Base-by-base conservation (phyloP, 1,139 yeast genomes). In the Lodderomyces parapsilosis region DNA sequence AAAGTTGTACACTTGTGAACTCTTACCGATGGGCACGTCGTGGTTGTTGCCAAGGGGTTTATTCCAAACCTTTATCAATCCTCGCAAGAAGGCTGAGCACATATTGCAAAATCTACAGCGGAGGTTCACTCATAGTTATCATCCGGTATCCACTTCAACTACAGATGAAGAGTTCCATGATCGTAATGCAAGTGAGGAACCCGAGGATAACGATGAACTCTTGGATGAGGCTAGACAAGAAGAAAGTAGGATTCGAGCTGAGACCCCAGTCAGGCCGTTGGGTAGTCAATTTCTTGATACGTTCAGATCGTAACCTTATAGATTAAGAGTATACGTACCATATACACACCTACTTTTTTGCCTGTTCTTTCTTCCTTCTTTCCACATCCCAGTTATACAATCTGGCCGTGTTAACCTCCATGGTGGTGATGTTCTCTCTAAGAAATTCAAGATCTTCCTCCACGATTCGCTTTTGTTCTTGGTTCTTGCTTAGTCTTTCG, bases 391-490 rank as follows among this genome's bases (percentile, higher is more conserved):
- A 91, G 60, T 93, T 93, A 62, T 91, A 91, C 44, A 90, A 81
- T 52, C 99, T 77, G 1, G 99, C 98, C 14, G 96, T 89, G 59
- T 93, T 93, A 42, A 93, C 99, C 63, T 93, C 98, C 93, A 93
- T 88, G 3, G 98, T 91, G 18, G 99, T 93, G 51, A 93, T 91
- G 58, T 91, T 90, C 53, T 91, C 96, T 56, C 96, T 78, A 56
- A 94, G 71, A 56, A 84, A 93, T 56, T 88, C 96, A 52, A 93
- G 73, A 62, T 93, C 99, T 55, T 89, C 96, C 52, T 83, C 79
- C 31, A 93, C 83, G 8, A 75, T 65, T 23, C 63, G 59, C 52
- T 84, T 71, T 51, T 80, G 86, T 40, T 75, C 71, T 52, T 78
- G 65, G 27, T 96, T 91, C 30, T 79, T 78, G 22, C 63, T 64